phyloP scores from a whole-genome alignment of 1,139 yeast genomes.

The Hansenula sp. region DNA sequence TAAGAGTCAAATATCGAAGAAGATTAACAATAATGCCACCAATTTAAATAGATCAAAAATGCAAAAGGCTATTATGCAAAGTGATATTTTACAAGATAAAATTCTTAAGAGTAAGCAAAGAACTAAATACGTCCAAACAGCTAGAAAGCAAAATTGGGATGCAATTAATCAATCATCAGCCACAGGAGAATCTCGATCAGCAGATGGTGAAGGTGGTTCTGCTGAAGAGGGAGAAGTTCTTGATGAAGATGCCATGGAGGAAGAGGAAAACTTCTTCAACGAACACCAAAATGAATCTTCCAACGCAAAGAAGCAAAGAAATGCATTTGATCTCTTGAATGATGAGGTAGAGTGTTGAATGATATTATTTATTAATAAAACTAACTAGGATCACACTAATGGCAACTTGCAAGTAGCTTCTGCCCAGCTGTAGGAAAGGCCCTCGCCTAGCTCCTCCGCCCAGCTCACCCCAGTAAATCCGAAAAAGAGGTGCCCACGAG shows the following conservation, averaged over 20 bases:
- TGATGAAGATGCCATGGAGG: conserved; percentile 28
- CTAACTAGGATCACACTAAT: too few species aligned
- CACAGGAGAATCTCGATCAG: too few species aligned
- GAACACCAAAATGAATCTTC: conserved; percentile 18
- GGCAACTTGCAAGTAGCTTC: too few species aligned
- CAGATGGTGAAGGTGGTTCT: too few species aligned
- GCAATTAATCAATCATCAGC: conserved; percentile 59
- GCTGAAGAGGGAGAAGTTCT: conserved; percentile 5
- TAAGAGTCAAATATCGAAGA: conserved; percentile 28
- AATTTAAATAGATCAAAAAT: conserved; percentile 34
- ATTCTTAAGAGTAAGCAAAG: conserved; percentile 62
- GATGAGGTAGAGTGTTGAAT: conserved; percentile 46
- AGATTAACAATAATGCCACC: conserved; percentile 29
- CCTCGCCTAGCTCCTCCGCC: background rate
- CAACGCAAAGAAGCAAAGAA: conserved; percentile 21
- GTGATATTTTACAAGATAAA: conserved; percentile 56
- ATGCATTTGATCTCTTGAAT: conserved; percentile 44
- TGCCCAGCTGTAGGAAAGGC: background rate
- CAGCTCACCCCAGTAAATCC: background rate
- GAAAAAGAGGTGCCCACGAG: background rate
- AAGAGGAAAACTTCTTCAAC: conserved; percentile 14
- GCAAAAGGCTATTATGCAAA: conserved; percentile 48
- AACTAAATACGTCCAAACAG: conserved; percentile 55
- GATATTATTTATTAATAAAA: too few species aligned
- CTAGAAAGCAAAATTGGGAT: conserved; percentile 75